Conservation (phyloP, 2,329 filamentous ascomycete species). For the Elsinoe batatas region DNA sequence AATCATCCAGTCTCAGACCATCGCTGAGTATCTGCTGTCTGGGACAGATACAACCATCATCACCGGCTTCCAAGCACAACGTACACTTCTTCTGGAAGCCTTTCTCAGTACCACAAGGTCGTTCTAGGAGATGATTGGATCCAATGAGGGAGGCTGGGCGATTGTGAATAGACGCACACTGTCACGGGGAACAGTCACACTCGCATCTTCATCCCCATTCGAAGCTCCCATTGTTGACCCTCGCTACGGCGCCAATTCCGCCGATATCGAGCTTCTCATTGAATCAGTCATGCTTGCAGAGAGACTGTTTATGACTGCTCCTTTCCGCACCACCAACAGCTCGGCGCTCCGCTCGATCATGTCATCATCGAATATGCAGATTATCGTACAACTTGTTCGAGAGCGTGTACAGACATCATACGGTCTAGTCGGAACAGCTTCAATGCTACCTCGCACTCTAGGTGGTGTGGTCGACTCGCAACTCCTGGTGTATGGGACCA, state of each 20-base stretch:
- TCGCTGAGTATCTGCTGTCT: constrained; percentile 18
- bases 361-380: constrained; percentile 17
- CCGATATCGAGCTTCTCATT: constrained; percentile 27
- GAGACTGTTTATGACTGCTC: constrained; percentile 20
- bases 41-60: constrained; percentile 18
- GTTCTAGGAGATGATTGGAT: constrained; percentile 24
- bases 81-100: constrained; percentile 19
- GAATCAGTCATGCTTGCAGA: constrained; percentile 24
- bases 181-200: constrained; percentile 34
- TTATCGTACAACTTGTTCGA: constrained; percentile 22
- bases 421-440: constrained; percentile 42
- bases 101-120: constrained; percentile 20
- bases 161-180: constrained; percentile 33
- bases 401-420: constrained; percentile 34
- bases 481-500: constrained; percentile 36
- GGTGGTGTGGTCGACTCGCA: constrained; percentile 42
- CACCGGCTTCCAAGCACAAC: constrained; percentile 21
- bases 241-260: constrained; percentile 35
- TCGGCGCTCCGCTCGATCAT: not conserved
- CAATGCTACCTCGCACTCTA: constrained; percentile 39
- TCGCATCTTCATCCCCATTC: constrained; percentile 25
- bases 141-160: constrained; percentile 24
- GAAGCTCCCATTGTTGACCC: constrained; percentile 34
- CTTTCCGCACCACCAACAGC: constrained; percentile 15
- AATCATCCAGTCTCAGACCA: constrained; percentile 17